Base-by-base conservation (phyloP, 441 rosid species). In the Daphne laureola region DNA sequence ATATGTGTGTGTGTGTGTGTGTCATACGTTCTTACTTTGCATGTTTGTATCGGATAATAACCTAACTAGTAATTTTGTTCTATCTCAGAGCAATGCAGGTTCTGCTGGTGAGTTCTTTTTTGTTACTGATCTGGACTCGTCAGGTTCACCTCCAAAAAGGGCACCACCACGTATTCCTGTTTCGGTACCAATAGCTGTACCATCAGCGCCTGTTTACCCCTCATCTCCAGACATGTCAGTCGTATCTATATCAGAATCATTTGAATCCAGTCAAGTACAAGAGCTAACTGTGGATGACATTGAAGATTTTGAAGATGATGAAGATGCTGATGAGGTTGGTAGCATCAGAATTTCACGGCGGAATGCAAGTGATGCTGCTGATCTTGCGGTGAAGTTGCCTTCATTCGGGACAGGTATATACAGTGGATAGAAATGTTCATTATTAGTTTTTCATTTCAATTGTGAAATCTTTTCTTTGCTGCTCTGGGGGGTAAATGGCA, bases 241-340 rank as follows among this genome's bases (percentile, higher is more conserved):
- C 54, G 62, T 67, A 40, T 67, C 72, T 69, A 82, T 75, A 58
- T 84, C 93, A 35, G 93, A 79, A 23, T 90, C 97, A 58, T 68
- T 85, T 61, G 78, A 78, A 71, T 90, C 97, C 46, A 59, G 77
- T 13, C 82, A 53, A 67, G 87, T 55, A 53, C 84, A 69, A 61
- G 99, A 93, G 67, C 81, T 93, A 58, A 89, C 96, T 55, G 95
- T 93, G 53, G 99, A 93, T 76, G 99, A 93, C 72, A 93, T 93
- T 70, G 97, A 93, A 38, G 97, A 87, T 78, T 89, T 89, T 75
- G 97, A 89, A 65, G 90, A 82, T 23, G 96, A 86, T 54, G 86
- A 74, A 63, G 87, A 82, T 46, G 42, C 23, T 31, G 93, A 81
- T 44, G 88, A 78, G 70, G 76, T 83, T 67, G 66, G 64, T 60